phyloP scores from a whole-genome alignment of 2,329 filamentous ascomycete species.

The Leptographium flavum region DNA sequence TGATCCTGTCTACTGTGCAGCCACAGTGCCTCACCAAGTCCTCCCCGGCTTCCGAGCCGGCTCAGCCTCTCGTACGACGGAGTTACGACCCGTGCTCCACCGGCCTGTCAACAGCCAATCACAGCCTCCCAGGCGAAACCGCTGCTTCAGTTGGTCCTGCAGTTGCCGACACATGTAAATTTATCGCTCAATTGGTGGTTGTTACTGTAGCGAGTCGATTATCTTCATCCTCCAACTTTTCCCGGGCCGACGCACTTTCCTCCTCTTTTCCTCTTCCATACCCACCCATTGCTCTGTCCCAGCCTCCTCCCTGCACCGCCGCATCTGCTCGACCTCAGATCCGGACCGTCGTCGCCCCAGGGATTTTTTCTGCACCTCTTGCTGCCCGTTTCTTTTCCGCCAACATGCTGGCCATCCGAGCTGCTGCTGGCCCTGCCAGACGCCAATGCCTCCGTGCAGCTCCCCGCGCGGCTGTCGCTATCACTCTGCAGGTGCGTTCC shows the following conservation, averaged over 20 bases:
- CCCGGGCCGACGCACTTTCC: constrained; percentile 2
- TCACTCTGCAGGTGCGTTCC: constrained; percentile 45
- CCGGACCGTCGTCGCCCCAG: not conserved
- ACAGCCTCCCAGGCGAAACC: not conserved
- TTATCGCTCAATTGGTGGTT: constrained; percentile 9
- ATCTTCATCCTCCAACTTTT: constrained; percentile 7
- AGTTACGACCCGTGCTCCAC: constrained; percentile 8
- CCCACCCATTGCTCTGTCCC: not conserved
- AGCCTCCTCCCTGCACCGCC: not conserved
- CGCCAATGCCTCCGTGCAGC: constrained; percentile 64
- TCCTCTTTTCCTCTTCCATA: not conserved
- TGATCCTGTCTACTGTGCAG: too few species aligned
- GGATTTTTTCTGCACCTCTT: not conserved
- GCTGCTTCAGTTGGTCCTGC: constrained; percentile 2
- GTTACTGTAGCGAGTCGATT: not conserved
- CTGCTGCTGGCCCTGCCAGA: constrained; percentile 60
- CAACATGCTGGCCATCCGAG: constrained; percentile 72
- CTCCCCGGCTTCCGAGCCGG: constrained; percentile 4
- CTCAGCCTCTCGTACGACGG: constrained; percentile 10
- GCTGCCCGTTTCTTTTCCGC: not conserved
- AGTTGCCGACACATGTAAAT: constrained; percentile 10
- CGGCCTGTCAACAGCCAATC: constrained; percentile 3
- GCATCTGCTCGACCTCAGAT: not conserved
- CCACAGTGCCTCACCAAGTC: not conserved
- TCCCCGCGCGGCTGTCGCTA: constrained; percentile 36